phyloP scores from a whole-genome alignment of 768 basidiomycete species.

The Collybia nuda region DNA sequence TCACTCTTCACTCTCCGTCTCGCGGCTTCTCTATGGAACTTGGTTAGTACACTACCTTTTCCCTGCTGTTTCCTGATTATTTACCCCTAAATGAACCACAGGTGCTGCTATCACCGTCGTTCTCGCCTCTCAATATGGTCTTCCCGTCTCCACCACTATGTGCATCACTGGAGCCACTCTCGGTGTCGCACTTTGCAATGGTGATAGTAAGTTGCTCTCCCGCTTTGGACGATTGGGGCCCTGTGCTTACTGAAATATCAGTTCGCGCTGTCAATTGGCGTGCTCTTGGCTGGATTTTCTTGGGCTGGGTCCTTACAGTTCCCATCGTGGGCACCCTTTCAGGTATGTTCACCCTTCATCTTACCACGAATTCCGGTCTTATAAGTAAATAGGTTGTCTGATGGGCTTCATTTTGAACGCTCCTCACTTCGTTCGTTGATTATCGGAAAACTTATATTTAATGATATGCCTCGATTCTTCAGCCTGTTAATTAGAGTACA shows the following conservation, averaged over 20 bases:
- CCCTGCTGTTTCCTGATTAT: not conserved
- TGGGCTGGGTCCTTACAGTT: conserved; percentile 26
- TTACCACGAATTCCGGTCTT: too few species aligned
- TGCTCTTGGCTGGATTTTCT: conserved; percentile 25
- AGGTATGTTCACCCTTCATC: conserved; percentile 1
- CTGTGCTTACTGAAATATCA: not conserved
- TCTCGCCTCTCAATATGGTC: conserved; percentile 26
- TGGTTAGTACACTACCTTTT: conserved; percentile 1
- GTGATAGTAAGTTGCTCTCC: conserved; percentile 15
- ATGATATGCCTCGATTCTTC: not conserved
- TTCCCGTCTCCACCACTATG: conserved; percentile 27
- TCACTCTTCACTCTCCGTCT: conserved; percentile 27
- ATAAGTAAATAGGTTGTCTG: conserved; percentile 11
- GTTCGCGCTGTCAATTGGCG: conserved; percentile 24
- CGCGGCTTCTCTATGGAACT: conserved; percentile 28
- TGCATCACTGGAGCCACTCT: conserved; percentile 26
- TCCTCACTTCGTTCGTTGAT: conserved; percentile 17
- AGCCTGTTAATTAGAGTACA: not conserved
- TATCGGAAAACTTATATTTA: not conserved
- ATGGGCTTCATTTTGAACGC: conserved; percentile 27
- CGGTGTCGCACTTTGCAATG: conserved; percentile 26
- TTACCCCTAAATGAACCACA: not conserved
- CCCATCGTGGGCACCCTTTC: conserved; percentile 19
- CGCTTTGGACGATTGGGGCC: not conserved
- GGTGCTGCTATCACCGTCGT: conserved; percentile 25